A percentile compares a stretch with the other conserved stretches of the same genome.
These are phyloP conservation scores for Salix caprea DNA, from an alignment of 345 rosid species.

Conservation along the genomic window DNA sequence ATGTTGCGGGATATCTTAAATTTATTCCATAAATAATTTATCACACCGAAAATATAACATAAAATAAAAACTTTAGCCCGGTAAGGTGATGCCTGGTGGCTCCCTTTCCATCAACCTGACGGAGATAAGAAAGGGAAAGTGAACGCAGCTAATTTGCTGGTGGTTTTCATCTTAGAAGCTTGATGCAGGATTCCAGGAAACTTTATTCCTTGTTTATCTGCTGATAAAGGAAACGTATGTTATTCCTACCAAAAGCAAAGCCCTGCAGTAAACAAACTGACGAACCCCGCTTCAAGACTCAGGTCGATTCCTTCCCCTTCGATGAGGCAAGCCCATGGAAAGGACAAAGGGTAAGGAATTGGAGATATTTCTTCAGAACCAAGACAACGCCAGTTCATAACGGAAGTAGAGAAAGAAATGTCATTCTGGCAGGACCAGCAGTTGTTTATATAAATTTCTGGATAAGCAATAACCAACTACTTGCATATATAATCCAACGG, in stretches of 20 bases:
- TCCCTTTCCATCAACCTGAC: no score
- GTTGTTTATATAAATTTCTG: background rate
- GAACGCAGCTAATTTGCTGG: no score
- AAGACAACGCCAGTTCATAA: slow-evolving; percentile 28
- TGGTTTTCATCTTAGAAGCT: background rate
- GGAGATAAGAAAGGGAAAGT: no score
- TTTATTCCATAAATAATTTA: no score
- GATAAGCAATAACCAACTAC: background rate
- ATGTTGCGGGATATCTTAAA: no score
- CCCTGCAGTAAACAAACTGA: background rate
- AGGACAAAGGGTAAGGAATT: slow-evolving; percentile 29
- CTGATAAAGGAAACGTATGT: slow-evolving; percentile 19
- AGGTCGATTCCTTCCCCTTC: slow-evolving; percentile 30
- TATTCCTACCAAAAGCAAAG: slow-evolving; percentile 12
- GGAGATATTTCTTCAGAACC: slow-evolving; percentile 40
- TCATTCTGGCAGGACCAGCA: background rate
- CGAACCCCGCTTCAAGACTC: background rate
- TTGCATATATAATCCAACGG: background rate
- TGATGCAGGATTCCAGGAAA: background rate
- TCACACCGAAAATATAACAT: no score
- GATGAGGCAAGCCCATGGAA: slow-evolving; percentile 20
- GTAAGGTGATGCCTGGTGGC: no score
- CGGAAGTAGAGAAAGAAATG: background rate
- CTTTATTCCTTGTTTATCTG: slow-evolving; percentile 29
- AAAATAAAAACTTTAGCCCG: no score